Conservation (phyloP, 2,329 filamentous ascomycete genomes). For the Incumbomyces lentus region DNA sequence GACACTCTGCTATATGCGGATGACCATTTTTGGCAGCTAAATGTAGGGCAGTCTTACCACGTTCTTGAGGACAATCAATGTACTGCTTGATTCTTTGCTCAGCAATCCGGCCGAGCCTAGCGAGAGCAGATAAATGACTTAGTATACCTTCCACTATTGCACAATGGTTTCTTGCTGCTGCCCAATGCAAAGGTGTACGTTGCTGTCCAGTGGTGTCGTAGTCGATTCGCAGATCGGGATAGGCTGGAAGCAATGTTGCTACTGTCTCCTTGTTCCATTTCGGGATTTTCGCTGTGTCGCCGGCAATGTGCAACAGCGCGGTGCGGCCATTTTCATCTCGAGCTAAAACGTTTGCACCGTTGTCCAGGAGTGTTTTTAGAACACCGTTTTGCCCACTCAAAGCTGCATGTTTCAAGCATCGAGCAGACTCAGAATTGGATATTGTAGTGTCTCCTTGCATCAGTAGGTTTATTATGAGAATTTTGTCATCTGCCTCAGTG, state of each 20-base stretch:
- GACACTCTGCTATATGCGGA: slow-evolving; percentile 23
- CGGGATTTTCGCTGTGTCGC: slow-evolving; percentile 31
- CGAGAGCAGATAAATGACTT: slow-evolving; percentile 17
- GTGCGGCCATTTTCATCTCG: slow-evolving; percentile 17
- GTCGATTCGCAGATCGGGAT: slow-evolving; percentile 24
- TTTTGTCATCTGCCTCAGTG: slow-evolving; percentile 24
- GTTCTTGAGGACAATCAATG: slow-evolving; percentile 24
- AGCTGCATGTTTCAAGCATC: slow-evolving; percentile 35
- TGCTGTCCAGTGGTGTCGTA: slow-evolving; percentile 37
- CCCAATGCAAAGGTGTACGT: slow-evolving; percentile 48
- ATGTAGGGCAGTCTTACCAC: slow-evolving; percentile 39
- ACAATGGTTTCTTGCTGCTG: slow-evolving; percentile 46
- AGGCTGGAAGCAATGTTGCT: slow-evolving; percentile 29
- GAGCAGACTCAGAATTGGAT: slow-evolving; percentile 36
- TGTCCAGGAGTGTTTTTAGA: slow-evolving; percentile 21
- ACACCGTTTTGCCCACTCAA: slow-evolving; percentile 33
- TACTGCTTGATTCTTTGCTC: too few species aligned
- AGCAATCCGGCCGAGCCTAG: slow-evolving; percentile 29
- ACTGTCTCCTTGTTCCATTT: slow-evolving; percentile 40
- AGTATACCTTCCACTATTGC: slow-evolving; percentile 41
- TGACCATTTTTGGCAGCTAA: slow-evolving; percentile 38
- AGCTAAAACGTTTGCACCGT: slow-evolving; percentile 28
- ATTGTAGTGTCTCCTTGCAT: not conserved
- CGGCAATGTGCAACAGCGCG: slow-evolving; percentile 29
- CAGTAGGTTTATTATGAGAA: slow-evolving; percentile 31